Percentiles rank a stretch among this genome's conserved stretches.
Conservation (phyloP, 2,329 filamentous ascomycete genomes). For the Pseudogymnoascus destructans region DNA sequence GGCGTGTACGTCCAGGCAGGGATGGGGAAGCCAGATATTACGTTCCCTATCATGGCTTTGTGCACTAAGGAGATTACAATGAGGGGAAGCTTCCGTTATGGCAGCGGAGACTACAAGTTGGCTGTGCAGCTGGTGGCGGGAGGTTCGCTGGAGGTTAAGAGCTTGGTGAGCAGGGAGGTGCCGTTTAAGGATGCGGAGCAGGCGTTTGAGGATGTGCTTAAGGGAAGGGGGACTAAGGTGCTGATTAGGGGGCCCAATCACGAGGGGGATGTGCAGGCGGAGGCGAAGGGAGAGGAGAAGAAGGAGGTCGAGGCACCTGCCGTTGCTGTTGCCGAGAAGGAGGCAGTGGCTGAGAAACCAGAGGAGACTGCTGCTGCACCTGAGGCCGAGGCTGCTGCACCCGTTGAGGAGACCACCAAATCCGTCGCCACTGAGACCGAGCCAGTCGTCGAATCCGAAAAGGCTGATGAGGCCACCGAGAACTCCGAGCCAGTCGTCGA, state of each 20-base stretch:
- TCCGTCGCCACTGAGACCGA: background rate
- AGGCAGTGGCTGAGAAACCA: background rate
- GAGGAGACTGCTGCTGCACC: background rate
- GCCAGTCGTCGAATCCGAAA: background rate
- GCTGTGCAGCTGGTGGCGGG: slow-evolving; percentile 60
- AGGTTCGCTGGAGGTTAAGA: slow-evolving; percentile 69
- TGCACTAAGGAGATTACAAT: slow-evolving; percentile 81
- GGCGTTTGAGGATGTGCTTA: slow-evolving; percentile 77
- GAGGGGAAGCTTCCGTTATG: slow-evolving; percentile 83
- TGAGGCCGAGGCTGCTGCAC: background rate
- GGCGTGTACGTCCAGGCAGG: slow-evolving; percentile 76
- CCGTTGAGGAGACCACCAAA: background rate
- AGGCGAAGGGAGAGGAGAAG: background rate
- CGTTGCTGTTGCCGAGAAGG: background rate
- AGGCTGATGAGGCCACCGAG: background rate
- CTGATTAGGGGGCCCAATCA: slow-evolving; percentile 54
- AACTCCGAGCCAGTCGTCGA: background rate
- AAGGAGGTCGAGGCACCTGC: background rate
- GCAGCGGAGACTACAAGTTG: slow-evolving; percentile 69
- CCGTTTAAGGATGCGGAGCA: slow-evolving; percentile 70
- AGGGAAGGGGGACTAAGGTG: slow-evolving; percentile 63
- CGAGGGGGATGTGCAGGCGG: slow-evolving; percentile 27
- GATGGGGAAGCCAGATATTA: slow-evolving; percentile 81
- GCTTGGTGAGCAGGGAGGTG: slow-evolving; percentile 65
- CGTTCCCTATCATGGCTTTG: slow-evolving; percentile 80